A percentile compares a stretch with the other conserved stretches of the same genome.
Conservation (phyloP, 106 monocot species). For the Acanthochlamys bracteata region DNA sequence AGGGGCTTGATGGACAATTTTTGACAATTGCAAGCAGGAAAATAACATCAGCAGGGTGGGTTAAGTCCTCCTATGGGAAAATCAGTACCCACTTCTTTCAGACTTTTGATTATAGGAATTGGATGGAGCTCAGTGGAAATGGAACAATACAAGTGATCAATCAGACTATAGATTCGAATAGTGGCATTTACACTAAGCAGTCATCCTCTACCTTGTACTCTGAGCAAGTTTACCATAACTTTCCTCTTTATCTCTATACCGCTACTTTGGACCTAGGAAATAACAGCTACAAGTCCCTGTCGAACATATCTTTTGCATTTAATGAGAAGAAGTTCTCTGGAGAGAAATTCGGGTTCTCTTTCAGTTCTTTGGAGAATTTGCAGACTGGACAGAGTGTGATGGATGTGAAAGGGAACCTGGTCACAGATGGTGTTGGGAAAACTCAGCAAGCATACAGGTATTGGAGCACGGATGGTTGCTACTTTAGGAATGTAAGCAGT, state of each 20-base stretch:
- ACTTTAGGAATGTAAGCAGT: slow-evolving; percentile 88
- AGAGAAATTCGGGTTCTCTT: slow-evolving; percentile 35
- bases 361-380: slow-evolving; percentile 34
- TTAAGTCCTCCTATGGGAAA: slow-evolving; percentile 80
- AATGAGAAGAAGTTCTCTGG: slow-evolving; percentile 48
- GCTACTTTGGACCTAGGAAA: slow-evolving; percentile 28
- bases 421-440: slow-evolving; percentile 38
- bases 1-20: slow-evolving; percentile 64
- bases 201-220: slow-evolving; percentile 36
- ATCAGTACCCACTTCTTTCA: slow-evolving; percentile 72
- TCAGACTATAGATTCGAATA: slow-evolving; percentile 59
- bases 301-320: slow-evolving; percentile 51
- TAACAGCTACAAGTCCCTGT: slow-evolving; percentile 27
- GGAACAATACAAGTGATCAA: slow-evolving; percentile 53
- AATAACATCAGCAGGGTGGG: slow-evolving; percentile 69
- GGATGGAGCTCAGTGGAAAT: slow-evolving; percentile 40
- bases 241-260: slow-evolving; percentile 53
- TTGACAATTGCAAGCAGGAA: slow-evolving; percentile 32
- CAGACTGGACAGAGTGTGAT: slow-evolving; percentile 55
- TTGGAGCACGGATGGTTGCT: slow-evolving; percentile 73
- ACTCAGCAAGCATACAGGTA: slow-evolving; percentile 67
- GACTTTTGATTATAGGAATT: slow-evolving; percentile 37
- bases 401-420: slow-evolving; percentile 61
- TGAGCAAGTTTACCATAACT: slow-evolving; percentile 40
- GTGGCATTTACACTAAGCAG: slow-evolving; percentile 34